Evolutionary conservation across 352 stramenopile genomes (phyloP), one percentile per base, ranked within the genome.

Genomic region (Phytopythium aichiense): DNA sequence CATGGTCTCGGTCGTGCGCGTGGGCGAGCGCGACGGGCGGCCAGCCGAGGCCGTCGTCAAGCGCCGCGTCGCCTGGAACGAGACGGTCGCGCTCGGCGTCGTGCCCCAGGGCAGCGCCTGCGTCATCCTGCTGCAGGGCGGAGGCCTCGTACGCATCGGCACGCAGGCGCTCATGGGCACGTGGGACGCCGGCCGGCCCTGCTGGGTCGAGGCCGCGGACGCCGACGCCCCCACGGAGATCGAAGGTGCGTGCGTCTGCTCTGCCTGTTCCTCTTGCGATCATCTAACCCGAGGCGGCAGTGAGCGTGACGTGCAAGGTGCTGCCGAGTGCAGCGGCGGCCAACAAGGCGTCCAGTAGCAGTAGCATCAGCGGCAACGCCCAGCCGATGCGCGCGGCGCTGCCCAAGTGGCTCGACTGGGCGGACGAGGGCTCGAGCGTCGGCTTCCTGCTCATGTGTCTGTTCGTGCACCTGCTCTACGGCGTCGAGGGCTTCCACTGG

Each of bases 401-500:
- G 18, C 80, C 80, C 6, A 85, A 85, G 52, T 94, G 84, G 84
- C 66, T 92, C 25, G 79, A 89, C 60, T 83, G 77, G 74, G 72
- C 81, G 18, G 84, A 92, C 55, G 82, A 91, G 85, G 81, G 85
- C 53, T 79, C 82, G 15, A 92, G 82, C 64, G 79, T 91, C 25
- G 85, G 85, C 11, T 94, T 92, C 51, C 60, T 94, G 59, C 68
- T 94, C 57, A 89, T 94, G 78, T 91, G 83, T 37, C 64, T 94
- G 25, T 91, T 94, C 45, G 85, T 94, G 28, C 85, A 94, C 54
- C 71, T 94, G 49, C 67, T 94, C 7, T 89, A 91, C 45, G 85
- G 85, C 33, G 85, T 94, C 31, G 83, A 94, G 42, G 85, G 82
- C 35, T 94, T 94, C 55, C 85, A 94, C 61, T 94, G 85, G 85